phyloP scores from a whole-genome alignment of 164 flowering plant genomes.

The Vitis rupestris region DNA sequence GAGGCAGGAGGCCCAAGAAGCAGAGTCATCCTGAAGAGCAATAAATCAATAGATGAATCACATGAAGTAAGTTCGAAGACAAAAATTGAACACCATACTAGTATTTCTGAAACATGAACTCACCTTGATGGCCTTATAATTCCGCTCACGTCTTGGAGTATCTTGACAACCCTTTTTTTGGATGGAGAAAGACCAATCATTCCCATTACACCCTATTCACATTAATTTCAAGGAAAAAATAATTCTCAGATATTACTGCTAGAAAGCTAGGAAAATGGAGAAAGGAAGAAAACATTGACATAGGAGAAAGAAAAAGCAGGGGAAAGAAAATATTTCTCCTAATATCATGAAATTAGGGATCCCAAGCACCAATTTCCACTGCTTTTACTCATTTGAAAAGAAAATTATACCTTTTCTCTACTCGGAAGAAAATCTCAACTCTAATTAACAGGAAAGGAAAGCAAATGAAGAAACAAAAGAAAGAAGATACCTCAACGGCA shows the following conservation, averaged over 20 bases:
- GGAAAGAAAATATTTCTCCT: too few relatives aligned
- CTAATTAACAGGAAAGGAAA: background rate
- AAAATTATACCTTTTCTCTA: too few relatives aligned
- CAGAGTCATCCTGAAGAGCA: constrained; percentile 29
- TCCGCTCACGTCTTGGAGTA: constrained; percentile 52
- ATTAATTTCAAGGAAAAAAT: background rate
- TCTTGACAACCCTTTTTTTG: constrained; percentile 47
- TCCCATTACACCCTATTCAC: constrained; percentile 34
- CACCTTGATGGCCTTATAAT: constrained; percentile 61
- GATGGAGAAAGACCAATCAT: constrained; percentile 41
- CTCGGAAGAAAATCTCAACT: background rate
- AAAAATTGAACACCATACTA: background rate
- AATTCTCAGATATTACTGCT: too few relatives aligned
- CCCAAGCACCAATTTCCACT: too few relatives aligned
- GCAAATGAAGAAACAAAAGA: background rate
- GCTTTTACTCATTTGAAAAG: too few relatives aligned
- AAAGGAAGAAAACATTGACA: too few relatives aligned
- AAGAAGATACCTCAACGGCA: constrained; percentile 8
- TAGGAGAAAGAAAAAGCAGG: too few relatives aligned
- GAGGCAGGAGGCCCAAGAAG: constrained; percentile 60
- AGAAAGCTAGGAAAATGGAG: too few relatives aligned
- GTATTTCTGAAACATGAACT: background rate
- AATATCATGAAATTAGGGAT: too few relatives aligned
- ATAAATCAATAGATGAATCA: constrained; percentile 1
- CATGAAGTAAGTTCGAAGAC: background rate